phyloP scores from a whole-genome alignment of 805 yeast genomes.

The Phaffomyces thermotolerans region DNA sequence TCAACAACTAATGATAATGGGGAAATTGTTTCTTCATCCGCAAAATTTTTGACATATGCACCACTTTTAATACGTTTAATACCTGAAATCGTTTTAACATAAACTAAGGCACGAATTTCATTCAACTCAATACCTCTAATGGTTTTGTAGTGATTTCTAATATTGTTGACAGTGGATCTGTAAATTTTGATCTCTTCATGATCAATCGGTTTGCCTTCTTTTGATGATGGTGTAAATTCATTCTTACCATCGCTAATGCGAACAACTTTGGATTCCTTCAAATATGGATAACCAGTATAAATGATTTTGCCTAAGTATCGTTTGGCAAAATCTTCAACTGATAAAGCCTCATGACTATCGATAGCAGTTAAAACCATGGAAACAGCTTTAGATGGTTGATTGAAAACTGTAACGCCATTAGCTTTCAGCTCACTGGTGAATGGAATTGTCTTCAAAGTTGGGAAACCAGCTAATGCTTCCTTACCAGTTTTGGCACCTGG shows the following conservation, averaged over 20 bases:
- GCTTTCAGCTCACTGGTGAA: slow-evolving; percentile 44
- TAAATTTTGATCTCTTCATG: slow-evolving; percentile 42
- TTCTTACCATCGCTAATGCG: slow-evolving; percentile 49
- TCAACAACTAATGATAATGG: slow-evolving; percentile 84
- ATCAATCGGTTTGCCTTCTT: slow-evolving; percentile 33
- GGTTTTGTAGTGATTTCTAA: slow-evolving; percentile 37
- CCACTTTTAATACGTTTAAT: slow-evolving; percentile 63
- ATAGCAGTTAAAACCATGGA: slow-evolving; percentile 65
- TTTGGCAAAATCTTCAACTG: slow-evolving; percentile 59
- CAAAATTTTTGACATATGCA: slow-evolving; percentile 68
- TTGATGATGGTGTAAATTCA: slow-evolving; percentile 31
- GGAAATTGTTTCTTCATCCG: slow-evolving; percentile 42
- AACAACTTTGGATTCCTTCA: slow-evolving; percentile 70
- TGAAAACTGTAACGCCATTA: slow-evolving; percentile 71
- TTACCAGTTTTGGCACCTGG: slow-evolving; percentile 63
- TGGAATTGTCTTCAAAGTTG: slow-evolving; percentile 67
- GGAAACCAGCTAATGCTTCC: slow-evolving; percentile 84
- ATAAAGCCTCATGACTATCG: slow-evolving; percentile 45
- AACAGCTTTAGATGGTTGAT: slow-evolving; percentile 76
- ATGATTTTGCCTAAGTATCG: slow-evolving; percentile 55
- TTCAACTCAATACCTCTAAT: slow-evolving; percentile 59
- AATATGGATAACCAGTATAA: slow-evolving; percentile 85
- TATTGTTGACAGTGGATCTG: slow-evolving; percentile 31
- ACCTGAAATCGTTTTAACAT: slow-evolving; percentile 74
- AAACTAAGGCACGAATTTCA: slow-evolving; percentile 48